Evolutionary conservation across 768 basidiomycete species (phyloP), one percentile per base, ranked within the genome.

Genomic region (Tylopilus sp.): DNA sequence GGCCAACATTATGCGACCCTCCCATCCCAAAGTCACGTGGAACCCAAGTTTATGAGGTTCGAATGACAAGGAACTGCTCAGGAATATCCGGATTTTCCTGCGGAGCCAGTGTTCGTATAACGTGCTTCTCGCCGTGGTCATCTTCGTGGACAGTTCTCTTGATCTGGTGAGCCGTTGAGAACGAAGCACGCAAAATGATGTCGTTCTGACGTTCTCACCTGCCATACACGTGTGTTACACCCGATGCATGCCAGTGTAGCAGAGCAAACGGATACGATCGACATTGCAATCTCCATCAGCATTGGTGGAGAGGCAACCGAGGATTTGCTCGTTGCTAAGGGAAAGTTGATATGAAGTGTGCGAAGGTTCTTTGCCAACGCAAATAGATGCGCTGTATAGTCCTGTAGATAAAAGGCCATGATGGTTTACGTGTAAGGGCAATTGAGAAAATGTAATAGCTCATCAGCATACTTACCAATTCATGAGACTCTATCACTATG

Each of bases 41-140:
- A n/a, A 37, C 26, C 29, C 6, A 25, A 37, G 36, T n/a, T 68
- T 52, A 68, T 22, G 54, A 55, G 36, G 36, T 21, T 11, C 82
- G 74, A 16, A 87, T 77, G 30, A 89, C 86, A 44, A 86, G 75
- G 59, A 90, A 89, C 46, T 80, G 80, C 57, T 90, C 87, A 19
- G 87, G 87, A 19, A 90, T 71, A 53, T 83, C 85, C 9, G 81
- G 81, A 52, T 72, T 79, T 58, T 87, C 85, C 56, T 85, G 87
- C 1, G 77, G 74, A 2, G 67, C 72, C 9, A 87, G 68, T 1
- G 53, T 69, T 10, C 73, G 73, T 48, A 71, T 68, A 21, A 69
- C 63, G 14, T 59, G 61, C 34, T 76, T 69, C 45, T 65, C 66
- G 1, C 80, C 80, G 30, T 73, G 64, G 25, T 73, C 73, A 16